Evolutionary conservation across 768 basidiomycete species (phyloP).

Genomic region (Asterophora parasitica): DNA sequence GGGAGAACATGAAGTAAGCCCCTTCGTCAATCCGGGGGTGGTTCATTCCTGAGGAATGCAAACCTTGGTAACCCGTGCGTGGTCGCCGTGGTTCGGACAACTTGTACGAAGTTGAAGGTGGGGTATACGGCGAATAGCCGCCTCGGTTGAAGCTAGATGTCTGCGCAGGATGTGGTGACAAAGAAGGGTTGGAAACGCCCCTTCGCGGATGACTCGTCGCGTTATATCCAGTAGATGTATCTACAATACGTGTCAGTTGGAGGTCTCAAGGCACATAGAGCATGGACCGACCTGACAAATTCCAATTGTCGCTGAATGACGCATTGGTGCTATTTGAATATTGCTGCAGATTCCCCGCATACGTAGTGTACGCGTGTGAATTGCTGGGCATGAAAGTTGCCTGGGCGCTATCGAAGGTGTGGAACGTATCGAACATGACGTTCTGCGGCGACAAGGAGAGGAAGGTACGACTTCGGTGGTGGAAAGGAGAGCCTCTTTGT

Average conservation of each 20-base stretch:
- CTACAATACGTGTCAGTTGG: background rate
- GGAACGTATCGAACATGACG: conserved; percentile 10
- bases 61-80: conserved; percentile 7
- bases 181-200: background rate
- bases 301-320: conserved; percentile 12
- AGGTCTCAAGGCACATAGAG: background rate
- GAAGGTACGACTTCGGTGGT: conserved; percentile 1
- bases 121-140: conserved; percentile 5
- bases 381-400: conserved; percentile 8
- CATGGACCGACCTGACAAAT: conserved; percentile 4
- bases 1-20: conserved; percentile 11
- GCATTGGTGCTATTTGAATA: conserved; percentile 6
- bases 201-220: conserved; percentile 8
- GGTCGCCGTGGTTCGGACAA: conserved; percentile 3
- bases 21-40: conserved; percentile 11
- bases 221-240: background rate
- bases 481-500: conserved; percentile 5
- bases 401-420: conserved; percentile 14
- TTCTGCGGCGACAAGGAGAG: conserved; percentile 12
- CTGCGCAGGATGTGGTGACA: background rate
- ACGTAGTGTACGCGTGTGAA: conserved; percentile 12
- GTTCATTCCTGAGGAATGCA: conserved; percentile 1
- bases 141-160: conserved; percentile 1
- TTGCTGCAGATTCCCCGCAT: conserved; percentile 5
- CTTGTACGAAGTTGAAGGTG: conserved; percentile 8